These are phyloP conservation scores for Lanmaoa pseudosensibilis DNA, from an alignment of 768 basidiomycete species.

Conservation along the genomic window DNA sequence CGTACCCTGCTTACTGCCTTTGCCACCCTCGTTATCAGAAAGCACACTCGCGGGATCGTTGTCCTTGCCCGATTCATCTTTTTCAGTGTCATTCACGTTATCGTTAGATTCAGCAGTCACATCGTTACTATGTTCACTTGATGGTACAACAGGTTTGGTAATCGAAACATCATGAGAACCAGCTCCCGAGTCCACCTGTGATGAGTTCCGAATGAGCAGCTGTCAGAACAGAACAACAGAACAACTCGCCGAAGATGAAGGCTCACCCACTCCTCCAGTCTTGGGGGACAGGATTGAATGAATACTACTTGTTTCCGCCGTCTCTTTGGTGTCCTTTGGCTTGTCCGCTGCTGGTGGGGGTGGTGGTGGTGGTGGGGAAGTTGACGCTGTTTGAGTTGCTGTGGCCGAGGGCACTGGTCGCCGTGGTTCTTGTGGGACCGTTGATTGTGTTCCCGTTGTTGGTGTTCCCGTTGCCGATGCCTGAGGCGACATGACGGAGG, in stretches of 20 bases:
- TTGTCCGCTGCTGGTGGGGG: conserved; percentile 5
- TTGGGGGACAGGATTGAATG: neutral
- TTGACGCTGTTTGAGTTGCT: neutral
- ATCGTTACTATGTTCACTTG: conserved; percentile 27
- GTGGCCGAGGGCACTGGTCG: neutral
- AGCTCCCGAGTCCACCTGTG: conserved; percentile 17
- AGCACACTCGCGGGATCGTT: conserved; percentile 9
- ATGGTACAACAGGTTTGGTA: conserved; percentile 29
- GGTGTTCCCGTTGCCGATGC: neutral
- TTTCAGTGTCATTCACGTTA: conserved; percentile 25
- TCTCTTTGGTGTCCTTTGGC: conserved; percentile 11
- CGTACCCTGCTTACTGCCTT: conserved; percentile 15
- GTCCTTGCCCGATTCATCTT: conserved; percentile 30
- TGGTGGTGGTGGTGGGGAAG: neutral
- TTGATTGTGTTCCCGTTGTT: neutral
- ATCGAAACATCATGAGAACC: conserved; percentile 14
- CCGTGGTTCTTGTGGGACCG: neutral
- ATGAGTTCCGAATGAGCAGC: conserved; percentile 26
- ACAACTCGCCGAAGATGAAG: conserved; percentile 32
- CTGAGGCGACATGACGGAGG: conserved; percentile 16
- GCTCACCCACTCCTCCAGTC: conserved; percentile 32
- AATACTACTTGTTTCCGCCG: neutral
- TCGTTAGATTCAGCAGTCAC: conserved; percentile 23
- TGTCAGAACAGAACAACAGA: conserved; percentile 26
- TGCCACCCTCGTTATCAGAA: conserved; percentile 24